A percentile compares a stretch with the other conserved stretches of the same genome.
These are phyloP conservation scores for Alternaria brassicae DNA, from an alignment of 2,329 filamentous ascomycete species.

Conservation along the genomic window DNA sequence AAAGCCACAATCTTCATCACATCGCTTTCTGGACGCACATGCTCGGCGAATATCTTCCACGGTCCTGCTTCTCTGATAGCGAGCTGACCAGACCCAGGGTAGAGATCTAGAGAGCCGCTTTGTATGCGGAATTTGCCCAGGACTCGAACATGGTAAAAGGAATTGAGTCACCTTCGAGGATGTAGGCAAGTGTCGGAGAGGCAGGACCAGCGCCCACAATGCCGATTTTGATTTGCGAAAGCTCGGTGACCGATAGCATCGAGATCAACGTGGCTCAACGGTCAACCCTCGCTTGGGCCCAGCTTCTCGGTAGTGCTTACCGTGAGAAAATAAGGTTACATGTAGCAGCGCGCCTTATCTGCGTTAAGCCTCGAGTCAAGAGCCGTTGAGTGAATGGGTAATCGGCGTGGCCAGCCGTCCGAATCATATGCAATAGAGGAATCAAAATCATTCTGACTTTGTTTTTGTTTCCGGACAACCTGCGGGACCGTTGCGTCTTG, in stretches of 20 bases:
- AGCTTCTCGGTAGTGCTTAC: neutral
- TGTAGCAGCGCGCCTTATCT: neutral
- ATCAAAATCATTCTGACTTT: neutral
- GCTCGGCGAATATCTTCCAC: constrained; percentile 58
- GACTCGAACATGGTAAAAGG: constrained; percentile 59
- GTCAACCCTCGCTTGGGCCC: neutral
- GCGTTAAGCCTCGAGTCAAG: constrained; percentile 1
- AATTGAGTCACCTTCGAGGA: constrained; percentile 58
- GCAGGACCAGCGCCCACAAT: constrained; percentile 51
- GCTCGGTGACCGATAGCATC: neutral
- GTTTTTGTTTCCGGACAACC: neutral
- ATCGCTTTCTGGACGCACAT: constrained; percentile 62
- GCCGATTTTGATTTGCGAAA: constrained; percentile 35
- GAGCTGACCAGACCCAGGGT: constrained; percentile 59
- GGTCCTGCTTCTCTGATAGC: constrained; percentile 61
- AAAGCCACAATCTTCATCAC: constrained; percentile 57
- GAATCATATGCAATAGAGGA: neutral
- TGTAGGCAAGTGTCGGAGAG: constrained; percentile 60
- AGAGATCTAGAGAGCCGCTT: constrained; percentile 59
- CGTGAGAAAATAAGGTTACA: neutral
- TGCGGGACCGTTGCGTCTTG: neutral
- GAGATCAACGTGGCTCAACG: neutral
- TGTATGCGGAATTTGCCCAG: constrained; percentile 44
- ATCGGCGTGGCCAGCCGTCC: neutral
- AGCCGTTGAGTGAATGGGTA: neutral